Evolutionary conservation across 176 grass and related monocot genomes (phyloP).

Genomic region (Sorghum bicolor): Sorghum_bicolor_NCBIv3 NC_012872.2:66039001-66039500

Average conservation of each 20-base stretch:
- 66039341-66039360: too few relatives aligned
- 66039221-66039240: neutral
- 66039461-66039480: too few relatives aligned
- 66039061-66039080: conserved; percentile 27
- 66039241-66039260: neutral
- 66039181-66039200: neutral
- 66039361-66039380: too few relatives aligned
- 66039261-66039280: neutral
- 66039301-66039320: too few relatives aligned
- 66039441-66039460: too few relatives aligned
- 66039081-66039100: neutral
- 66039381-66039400: neutral
- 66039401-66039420: neutral
- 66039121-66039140: neutral
- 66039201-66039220: neutral
- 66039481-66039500: too few relatives aligned
- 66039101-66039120: neutral
- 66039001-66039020: neutral
- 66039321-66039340: too few relatives aligned
- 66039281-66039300: neutral
- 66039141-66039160: neutral
- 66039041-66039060: neutral
- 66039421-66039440: too few relatives aligned
- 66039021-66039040: neutral
- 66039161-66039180: neutral